phyloP scores from a whole-genome alignment of 495 filamentous ascomycete genomes.

The Glonium stellatum region DNA sequence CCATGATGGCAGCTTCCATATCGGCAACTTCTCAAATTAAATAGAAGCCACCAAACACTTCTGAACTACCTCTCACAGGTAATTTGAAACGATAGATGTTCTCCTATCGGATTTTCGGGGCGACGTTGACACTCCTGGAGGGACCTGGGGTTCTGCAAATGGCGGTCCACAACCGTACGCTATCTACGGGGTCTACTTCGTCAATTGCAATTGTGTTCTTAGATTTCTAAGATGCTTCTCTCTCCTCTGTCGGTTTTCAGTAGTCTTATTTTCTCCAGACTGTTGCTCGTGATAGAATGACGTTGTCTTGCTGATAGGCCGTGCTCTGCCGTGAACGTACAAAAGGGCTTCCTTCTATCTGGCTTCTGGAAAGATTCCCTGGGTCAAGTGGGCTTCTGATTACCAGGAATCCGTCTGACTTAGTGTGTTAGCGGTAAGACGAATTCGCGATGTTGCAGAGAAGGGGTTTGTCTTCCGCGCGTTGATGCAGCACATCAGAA shows the following conservation, averaged over 20 bases:
- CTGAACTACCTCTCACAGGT: conserved; percentile 1
- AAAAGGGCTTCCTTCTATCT: conserved; percentile 7
- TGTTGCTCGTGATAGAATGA: background rate
- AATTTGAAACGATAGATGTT: background rate
- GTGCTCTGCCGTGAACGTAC: conserved; percentile 1
- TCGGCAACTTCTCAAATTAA: background rate
- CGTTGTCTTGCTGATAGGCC: background rate
- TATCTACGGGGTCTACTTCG: background rate
- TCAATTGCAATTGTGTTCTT: background rate
- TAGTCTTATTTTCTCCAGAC: background rate
- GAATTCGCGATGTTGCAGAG: conserved; percentile 11
- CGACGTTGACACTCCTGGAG: no score
- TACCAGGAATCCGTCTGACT: conserved; percentile 14
- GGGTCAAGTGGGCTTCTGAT: conserved; percentile 1
- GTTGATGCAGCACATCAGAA: conserved; percentile 20
- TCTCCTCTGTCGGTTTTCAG: background rate
- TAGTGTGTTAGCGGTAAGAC: conserved; percentile 14
- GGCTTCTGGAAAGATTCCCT: conserved; percentile 21
- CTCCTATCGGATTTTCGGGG: no score
- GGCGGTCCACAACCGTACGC: background rate
- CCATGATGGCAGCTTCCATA: conserved; percentile 25
- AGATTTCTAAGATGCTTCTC: background rate
- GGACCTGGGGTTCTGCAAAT: no score
- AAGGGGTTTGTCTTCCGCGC: conserved; percentile 20
- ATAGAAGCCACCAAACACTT: background rate